phyloP scores from a whole-genome alignment of 257 asterid genomes.

The Avicennia marina region DNA sequence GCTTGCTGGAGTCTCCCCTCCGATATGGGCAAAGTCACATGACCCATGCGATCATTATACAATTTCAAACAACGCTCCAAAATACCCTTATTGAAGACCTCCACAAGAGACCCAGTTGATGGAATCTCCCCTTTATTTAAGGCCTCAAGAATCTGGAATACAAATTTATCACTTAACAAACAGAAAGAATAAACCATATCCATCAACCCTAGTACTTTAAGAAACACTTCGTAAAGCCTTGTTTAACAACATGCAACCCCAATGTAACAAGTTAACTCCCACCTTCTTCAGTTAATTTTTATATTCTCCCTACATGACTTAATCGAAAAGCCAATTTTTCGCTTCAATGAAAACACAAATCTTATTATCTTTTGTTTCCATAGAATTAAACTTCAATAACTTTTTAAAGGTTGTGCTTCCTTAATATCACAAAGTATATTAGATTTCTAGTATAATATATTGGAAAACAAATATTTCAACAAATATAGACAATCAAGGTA shows the following conservation, averaged over 20 bases:
- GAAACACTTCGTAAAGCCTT: too few relatives aligned
- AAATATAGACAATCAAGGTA: background rate
- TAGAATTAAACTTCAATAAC: background rate
- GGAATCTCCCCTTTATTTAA: slow-evolving; percentile 92
- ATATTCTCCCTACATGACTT: background rate
- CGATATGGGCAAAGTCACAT: slow-evolving; percentile 49
- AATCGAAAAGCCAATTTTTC: background rate
- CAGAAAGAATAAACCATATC: background rate
- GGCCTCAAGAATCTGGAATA: slow-evolving; percentile 55
- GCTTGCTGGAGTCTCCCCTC: slow-evolving; percentile 53
- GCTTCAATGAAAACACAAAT: background rate
- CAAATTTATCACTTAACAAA: background rate
- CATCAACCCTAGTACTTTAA: too few relatives aligned
- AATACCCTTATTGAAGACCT: slow-evolving; percentile 86
- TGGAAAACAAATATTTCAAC: background rate
- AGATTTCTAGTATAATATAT: background rate
- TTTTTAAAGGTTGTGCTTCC: background rate
- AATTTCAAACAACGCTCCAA: slow-evolving; percentile 71
- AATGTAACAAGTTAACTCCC: background rate
- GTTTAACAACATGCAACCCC: background rate
- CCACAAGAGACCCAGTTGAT: slow-evolving; percentile 95
- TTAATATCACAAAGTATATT: background rate
- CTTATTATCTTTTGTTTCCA: background rate
- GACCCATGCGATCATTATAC: slow-evolving; percentile 52
- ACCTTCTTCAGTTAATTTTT: too few relatives aligned